A percentile compares a stretch with the other conserved stretches of the same genome.
phyloP scores from a whole-genome alignment of 169 alveolate genomes.

The Toxoplasma gondii region DNA sequence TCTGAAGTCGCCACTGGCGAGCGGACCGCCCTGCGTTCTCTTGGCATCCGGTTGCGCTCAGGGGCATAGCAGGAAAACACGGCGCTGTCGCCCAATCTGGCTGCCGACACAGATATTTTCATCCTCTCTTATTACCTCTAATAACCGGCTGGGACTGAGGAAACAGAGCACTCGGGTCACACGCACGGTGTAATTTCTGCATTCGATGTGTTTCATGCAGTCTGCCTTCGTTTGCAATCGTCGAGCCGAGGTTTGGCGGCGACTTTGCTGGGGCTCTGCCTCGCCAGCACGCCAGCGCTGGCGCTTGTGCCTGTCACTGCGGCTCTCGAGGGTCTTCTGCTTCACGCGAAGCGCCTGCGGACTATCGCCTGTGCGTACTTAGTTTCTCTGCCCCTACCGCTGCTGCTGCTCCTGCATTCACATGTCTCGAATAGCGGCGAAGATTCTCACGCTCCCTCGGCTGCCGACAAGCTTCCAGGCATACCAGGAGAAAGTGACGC shows the following conservation, averaged over 20 bases:
- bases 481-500: neutral
- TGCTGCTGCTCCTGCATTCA: neutral
- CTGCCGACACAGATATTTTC: no score
- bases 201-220: neutral
- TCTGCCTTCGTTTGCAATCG: neutral
- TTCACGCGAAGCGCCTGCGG: neutral
- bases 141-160: no score
- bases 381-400: neutral
- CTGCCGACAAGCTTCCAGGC: neutral
- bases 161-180: no score
- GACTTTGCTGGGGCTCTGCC: neutral
- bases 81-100: no score
- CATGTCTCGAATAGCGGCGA: neutral
- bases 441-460: neutral
- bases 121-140: no score
- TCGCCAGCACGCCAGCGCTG: constrained; percentile 24
- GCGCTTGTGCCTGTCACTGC: constrained; percentile 15
- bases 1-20: no score
- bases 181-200: no score
- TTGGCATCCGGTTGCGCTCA: no score
- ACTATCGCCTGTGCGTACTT: neutral
- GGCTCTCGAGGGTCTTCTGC: constrained; percentile 11
- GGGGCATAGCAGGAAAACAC: no score
- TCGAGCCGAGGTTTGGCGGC: neutral
- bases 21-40: no score